Conservation (phyloP, 1,284 basidiomycete species). For the Fistulinella cinereoalba region DNA sequence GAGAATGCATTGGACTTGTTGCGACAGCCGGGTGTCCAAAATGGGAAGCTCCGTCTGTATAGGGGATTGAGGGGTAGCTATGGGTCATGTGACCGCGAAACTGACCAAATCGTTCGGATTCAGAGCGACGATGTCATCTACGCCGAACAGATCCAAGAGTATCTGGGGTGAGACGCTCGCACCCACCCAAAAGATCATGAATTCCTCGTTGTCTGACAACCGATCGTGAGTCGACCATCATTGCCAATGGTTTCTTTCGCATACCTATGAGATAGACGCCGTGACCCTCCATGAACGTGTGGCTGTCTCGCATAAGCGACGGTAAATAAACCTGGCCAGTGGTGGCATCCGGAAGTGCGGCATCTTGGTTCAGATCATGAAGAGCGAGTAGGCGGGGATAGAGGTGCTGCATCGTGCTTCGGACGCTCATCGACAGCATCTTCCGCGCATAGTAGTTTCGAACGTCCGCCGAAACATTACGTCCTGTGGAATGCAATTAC, state of each 20-base stretch:
- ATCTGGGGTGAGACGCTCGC: constrained; percentile 78
- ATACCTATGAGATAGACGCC: constrained; percentile 91
- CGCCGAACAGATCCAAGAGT: constrained; percentile 83
- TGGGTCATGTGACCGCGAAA: background rate
- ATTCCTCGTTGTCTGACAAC: constrained; percentile 83
- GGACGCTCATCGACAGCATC: constrained; percentile 68
- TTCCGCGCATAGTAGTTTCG: constrained; percentile 85
- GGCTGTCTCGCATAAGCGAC: constrained; percentile 78
- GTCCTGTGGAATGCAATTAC: constrained; percentile 46
- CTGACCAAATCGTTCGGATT: constrained; percentile 72
- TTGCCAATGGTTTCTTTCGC: constrained; percentile 18
- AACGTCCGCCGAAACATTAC: constrained; percentile 89
- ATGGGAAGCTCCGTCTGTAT: constrained; percentile 68
- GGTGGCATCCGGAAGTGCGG: constrained; percentile 62
- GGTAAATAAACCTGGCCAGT: constrained; percentile 70
- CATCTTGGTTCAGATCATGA: constrained; percentile 77
- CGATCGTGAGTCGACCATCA: constrained; percentile 15
- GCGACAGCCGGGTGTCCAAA: constrained; percentile 76
- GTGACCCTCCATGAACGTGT: constrained; percentile 86
- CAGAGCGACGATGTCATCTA: constrained; percentile 73
- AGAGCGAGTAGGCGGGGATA: constrained; percentile 91
- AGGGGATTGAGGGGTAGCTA: constrained; percentile 6
- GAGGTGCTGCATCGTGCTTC: constrained; percentile 73
- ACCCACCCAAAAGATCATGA: constrained; percentile 91
- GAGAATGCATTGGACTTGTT: constrained; percentile 84